Conservation (phyloP, 2,329 filamentous ascomycete genomes). For the Monosporascus sp. region DNA sequence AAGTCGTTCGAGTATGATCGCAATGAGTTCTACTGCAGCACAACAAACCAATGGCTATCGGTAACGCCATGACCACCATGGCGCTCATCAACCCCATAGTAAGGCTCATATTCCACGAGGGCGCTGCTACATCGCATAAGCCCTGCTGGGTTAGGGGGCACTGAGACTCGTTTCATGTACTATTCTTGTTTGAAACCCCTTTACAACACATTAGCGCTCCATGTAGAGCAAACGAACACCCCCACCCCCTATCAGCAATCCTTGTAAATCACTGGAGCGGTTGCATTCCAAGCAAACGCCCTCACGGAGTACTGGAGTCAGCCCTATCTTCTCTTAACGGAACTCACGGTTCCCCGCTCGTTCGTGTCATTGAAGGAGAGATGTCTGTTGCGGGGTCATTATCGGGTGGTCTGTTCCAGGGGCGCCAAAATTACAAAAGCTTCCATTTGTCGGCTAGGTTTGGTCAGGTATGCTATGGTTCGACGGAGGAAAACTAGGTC, state of each 20-base stretch:
- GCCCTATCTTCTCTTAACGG: neutral
- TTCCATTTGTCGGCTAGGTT: too few species aligned
- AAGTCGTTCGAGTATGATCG: conserved; percentile 38
- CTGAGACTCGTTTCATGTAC: too few species aligned
- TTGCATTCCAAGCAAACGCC: neutral
- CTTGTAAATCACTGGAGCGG: neutral
- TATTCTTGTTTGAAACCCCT: neutral
- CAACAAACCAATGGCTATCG: conserved; percentile 36
- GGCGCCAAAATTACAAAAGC: too few species aligned
- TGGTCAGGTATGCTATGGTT: too few species aligned
- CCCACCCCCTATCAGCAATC: neutral
- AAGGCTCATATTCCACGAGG: conserved; percentile 17
- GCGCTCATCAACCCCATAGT: conserved; percentile 27
- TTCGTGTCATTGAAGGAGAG: neutral
- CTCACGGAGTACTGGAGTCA: neutral
- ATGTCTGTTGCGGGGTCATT: neutral
- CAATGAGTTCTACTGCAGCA: conserved; percentile 33
- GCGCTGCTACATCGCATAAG: conserved; percentile 13
- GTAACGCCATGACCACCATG: conserved; percentile 29
- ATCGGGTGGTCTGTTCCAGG: too few species aligned
- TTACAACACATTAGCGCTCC: neutral
- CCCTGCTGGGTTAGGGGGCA: conserved; percentile 15
- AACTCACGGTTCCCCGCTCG: neutral
- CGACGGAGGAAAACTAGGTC: too few species aligned
- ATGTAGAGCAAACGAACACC: neutral